Percentiles rank a stretch among this genome's conserved stretches.
phyloP scores from a whole-genome alignment of 2,329 filamentous ascomycete genomes.

The Ascochyta koolunga region DNA sequence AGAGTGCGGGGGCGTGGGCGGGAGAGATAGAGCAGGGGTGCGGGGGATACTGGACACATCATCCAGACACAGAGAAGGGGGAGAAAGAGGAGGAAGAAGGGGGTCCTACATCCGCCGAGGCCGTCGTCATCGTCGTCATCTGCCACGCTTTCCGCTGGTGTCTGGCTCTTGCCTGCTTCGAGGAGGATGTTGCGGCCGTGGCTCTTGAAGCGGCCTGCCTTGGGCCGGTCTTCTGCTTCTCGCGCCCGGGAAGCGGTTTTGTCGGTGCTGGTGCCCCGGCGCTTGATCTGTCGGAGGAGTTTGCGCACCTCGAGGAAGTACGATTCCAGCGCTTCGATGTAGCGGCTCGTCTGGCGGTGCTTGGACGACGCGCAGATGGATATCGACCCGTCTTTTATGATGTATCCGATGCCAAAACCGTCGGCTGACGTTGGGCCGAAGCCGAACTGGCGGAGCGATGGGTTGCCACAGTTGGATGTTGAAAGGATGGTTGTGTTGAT shows the following conservation, averaged over 20 bases:
- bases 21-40: conserved; percentile 15
- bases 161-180: conserved; percentile 57
- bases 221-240: conserved; percentile 63
- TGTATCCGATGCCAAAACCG: conserved; percentile 97
- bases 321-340: conserved; percentile 85
- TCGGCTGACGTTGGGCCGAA: conserved; percentile 94
- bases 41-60: conserved; percentile 27
- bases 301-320: conserved; percentile 92
- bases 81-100: conserved; percentile 40
- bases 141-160: conserved; percentile 70
- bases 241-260: conserved; percentile 64
- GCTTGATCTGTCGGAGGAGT: conserved; percentile 73
- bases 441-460: conserved; percentile 90
- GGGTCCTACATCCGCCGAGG: conserved; percentile 79
- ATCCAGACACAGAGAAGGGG: conserved; percentile 30
- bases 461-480: conserved; percentile 98
- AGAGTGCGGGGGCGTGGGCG: conserved; percentile 44
- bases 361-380: conserved; percentile 92
- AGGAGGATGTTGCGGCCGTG: conserved; percentile 74
- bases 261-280: conserved; percentile 59
- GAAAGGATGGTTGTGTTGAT: conserved; percentile 93
- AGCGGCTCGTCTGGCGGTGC: conserved; percentile 89
- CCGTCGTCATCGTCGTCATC: conserved; percentile 83
- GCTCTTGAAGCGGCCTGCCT: conserved; percentile 65
- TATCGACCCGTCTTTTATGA: conserved; percentile 93